Evolutionary conservation across 176 grass and related monocot species (phyloP), one percentile per base, ranked within the genome.

Genomic region (Oropetium thomaeum): DNA sequence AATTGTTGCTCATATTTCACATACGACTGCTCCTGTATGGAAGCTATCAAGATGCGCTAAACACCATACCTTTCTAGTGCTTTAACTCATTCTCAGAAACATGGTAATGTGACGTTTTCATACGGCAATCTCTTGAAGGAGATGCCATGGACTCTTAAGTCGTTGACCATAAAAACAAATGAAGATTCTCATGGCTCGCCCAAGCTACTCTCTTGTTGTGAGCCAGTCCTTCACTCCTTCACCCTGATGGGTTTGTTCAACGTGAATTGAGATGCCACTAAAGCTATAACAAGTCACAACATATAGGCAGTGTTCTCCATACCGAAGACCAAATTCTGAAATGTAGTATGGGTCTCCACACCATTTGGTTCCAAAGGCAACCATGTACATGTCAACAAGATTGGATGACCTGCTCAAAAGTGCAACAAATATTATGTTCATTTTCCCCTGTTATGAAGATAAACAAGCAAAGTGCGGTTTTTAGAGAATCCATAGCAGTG

Each of bases 1-100:
- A 83, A 47, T 10, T 44, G 54, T 35, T 74, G 37, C 60, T 85
- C 67, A 69, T 78, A 51, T 77, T 67, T 78, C 61, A 83, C 67
- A 74, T 57, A 81, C 67, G 81, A 27, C 15, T 29, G 28, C 13
- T 23, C 34, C n/a, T 75, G 20, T 29, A 63, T 29, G 41, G 58
- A 67, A 47, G 44, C 10, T 41, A 60, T 29, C 29, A 41, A 64
- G 34, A 63, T 14, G n/a, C 45, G 22, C n/a, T 58, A 31, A 48
- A 74, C 43, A 27, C 42, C 72, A 4, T 39, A 44, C 22, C 28
- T 74, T 61, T 33, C 2, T n/a, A 32, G 6, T 15, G 20, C 53
- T 83, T 73, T 43, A 32, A 16, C 54, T 69, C 27, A 13, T 64
- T 20, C 52, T 45, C 1, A 0, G 38, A 63, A 62, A 74, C 41